Percentiles rank a stretch among this genome's conserved stretches.
Evolutionary conservation across 805 yeast species (phyloP).

Genomic region (Candida fluviatilis): DNA sequence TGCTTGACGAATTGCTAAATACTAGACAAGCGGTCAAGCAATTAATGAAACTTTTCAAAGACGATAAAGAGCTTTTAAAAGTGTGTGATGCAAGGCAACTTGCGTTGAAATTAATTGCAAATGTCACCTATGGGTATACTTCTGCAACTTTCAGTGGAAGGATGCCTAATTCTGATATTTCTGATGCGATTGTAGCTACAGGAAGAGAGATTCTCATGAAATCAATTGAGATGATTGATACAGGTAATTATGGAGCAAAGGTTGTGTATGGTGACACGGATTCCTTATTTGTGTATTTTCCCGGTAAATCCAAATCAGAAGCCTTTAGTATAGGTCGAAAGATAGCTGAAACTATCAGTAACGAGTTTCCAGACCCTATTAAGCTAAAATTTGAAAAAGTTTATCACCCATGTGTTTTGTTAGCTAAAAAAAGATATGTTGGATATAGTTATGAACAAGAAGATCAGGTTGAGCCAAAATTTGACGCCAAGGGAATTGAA

Average conservation of each 20-base stretch:
- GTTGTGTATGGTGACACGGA: conserved; percentile 98
- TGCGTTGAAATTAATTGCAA: conserved; percentile 86
- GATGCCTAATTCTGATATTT: conserved; percentile 95
- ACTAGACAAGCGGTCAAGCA: conserved; percentile 75
- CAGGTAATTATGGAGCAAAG: conserved; percentile 70
- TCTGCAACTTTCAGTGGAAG: conserved; percentile 94
- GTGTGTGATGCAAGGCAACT: conserved; percentile 73
- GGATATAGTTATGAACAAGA: conserved; percentile 73
- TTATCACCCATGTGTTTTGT: conserved; percentile 76
- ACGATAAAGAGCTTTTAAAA: conserved; percentile 46
- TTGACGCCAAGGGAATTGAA: conserved; percentile 97
- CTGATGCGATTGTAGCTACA: conserved; percentile 89
- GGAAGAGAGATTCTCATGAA: conserved; percentile 80
- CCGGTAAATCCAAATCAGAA: conserved; percentile 71
- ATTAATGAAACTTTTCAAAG: conserved; percentile 54
- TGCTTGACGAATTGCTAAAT: conserved; percentile 80
- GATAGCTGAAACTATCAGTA: conserved; percentile 63
- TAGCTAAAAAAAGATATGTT: conserved; percentile 84
- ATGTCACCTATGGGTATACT: conserved; percentile 94
- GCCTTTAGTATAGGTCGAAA: conserved; percentile 75
- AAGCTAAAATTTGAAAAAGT: conserved; percentile 88
- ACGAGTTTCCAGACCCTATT: conserved; percentile 73
- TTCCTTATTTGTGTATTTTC: conserved; percentile 84
- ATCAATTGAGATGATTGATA: conserved; percentile 69
- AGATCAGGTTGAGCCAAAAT: conserved; percentile 53